These are phyloP conservation scores for Theileria annulata DNA, from an alignment of 169 alveolate species.

Conservation along the genomic window DNA sequence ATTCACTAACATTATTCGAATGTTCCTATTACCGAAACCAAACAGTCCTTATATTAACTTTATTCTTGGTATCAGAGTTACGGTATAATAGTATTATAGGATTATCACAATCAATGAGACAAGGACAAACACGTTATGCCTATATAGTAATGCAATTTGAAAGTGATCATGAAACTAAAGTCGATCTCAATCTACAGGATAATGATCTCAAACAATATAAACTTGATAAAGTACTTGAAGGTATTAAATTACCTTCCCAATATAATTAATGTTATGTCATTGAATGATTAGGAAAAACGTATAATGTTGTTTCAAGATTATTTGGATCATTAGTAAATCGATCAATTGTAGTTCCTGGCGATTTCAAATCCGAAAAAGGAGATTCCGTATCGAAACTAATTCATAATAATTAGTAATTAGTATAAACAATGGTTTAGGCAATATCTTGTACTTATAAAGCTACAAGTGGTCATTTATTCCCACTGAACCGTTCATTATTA, in stretches of 20 bases:
- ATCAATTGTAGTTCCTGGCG: constrained; percentile 93
- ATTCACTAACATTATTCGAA: constrained; percentile 87
- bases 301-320: constrained; percentile 89
- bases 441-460: constrained; percentile 95
- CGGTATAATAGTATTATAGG: constrained; percentile 5
- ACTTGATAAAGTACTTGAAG: constrained; percentile 81
- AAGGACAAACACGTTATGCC: constrained; percentile 95
- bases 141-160: constrained; percentile 92
- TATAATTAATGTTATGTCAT: too few relatives aligned
- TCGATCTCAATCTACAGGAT: constrained; percentile 87
- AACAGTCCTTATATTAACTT: constrained; percentile 90
- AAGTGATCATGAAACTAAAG: constrained; percentile 86
- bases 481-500: constrained; percentile 90
- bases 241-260: constrained; percentile 37
- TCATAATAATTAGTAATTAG: neutral
- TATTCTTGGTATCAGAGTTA: constrained; percentile 76
- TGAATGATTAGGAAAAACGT: constrained; percentile 83
- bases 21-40: constrained; percentile 93
- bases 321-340: constrained; percentile 88
- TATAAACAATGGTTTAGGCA: constrained; percentile 24
- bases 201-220: constrained; percentile 83
- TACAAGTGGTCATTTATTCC: constrained; percentile 93
- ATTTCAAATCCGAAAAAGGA: constrained; percentile 87
- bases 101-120: constrained; percentile 90
- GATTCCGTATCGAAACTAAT: constrained; percentile 51